Base-by-base conservation (phyloP, 495 filamentous ascomycete species). In the Parachaetomium inaequale region DNA sequence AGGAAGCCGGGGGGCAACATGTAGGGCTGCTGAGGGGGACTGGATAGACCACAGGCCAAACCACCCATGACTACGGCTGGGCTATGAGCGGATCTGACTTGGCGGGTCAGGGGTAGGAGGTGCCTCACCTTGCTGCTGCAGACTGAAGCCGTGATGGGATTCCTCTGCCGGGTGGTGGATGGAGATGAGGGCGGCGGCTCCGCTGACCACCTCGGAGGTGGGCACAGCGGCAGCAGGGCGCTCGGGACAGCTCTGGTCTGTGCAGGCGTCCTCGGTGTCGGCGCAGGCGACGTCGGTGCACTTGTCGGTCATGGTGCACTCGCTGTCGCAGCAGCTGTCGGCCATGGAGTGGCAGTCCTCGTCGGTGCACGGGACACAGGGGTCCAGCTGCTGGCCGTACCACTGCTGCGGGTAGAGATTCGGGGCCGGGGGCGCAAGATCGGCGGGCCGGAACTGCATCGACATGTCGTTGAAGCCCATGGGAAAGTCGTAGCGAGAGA, bases 291-390 rank as follows among this genome's bases (percentile, higher is more conserved):
- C 32, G 25, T 70, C 63, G 17, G 68, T 68, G 45, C 73, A 75
- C 58, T 72, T 75, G 60, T 66, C 72, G n/a, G 67, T 70, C 71
- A 75, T 72, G 69, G 69, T 72, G 53, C 73, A 75, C 66, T 75
- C 59, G 63, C 70, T 74, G 45, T 72, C 68, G 49, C 73, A 75
- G 32, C 72, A 74, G 51, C 62, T 62, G 52, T 64, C 68, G 50
- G 26, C 66, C 45, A 66, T 63, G 26, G 69, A 73, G 8, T 59
- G 63, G 63, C 70, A 68, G 47, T 72, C 71, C 11, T 72, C 73
- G 32, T 72, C 72, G 50, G 52, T 64, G 51, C 63, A 64, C 29
- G 52, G 64, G 12, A 65, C 36, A 32, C 49, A 32, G 6, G 55
- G 36, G 19, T n/a, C 43, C 12, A 59, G n/a, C 23, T 65, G 66